phyloP scores from a whole-genome alignment of 2,329 filamentous ascomycete genomes.

The Fusarium mexicanum region DNA sequence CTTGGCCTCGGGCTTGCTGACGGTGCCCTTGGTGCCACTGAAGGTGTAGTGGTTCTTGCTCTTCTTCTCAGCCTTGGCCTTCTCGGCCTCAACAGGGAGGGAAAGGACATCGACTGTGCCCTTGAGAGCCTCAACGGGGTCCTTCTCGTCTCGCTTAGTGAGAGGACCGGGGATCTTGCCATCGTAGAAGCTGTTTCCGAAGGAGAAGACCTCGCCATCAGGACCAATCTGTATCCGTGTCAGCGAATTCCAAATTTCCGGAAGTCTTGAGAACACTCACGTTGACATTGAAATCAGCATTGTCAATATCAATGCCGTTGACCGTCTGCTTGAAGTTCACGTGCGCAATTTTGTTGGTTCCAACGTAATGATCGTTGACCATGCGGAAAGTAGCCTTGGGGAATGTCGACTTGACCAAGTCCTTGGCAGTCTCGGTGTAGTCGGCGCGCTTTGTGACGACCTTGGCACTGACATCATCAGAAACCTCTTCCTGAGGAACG shows the following conservation, averaged over 20 bases:
- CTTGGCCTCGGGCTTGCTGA: constrained; percentile 63
- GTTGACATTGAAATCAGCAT: constrained; percentile 69
- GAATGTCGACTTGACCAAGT: constrained; percentile 52
- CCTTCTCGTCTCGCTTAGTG: constrained; percentile 52
- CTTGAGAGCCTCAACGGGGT: constrained; percentile 57
- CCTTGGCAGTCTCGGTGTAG: constrained; percentile 56
- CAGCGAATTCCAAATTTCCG: neutral
- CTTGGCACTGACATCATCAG: constrained; percentile 36
- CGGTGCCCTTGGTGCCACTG: constrained; percentile 58
- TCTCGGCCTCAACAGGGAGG: constrained; percentile 44
- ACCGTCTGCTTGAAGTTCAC: constrained; percentile 69
- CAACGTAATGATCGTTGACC: constrained; percentile 62
- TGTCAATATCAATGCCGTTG: constrained; percentile 68
- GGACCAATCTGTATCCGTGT: constrained; percentile 51
- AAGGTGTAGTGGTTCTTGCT: constrained; percentile 51
- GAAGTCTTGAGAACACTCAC: constrained; percentile 48
- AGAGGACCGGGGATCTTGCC: constrained; percentile 55
- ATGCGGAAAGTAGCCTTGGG: constrained; percentile 59
- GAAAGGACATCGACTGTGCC: constrained; percentile 49
- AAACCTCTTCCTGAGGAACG: constrained; percentile 30
- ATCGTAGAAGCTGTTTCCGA: constrained; percentile 59
- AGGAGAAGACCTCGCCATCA: constrained; percentile 67
- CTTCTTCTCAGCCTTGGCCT: constrained; percentile 42
- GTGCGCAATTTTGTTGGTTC: constrained; percentile 65
- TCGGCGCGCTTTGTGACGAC: constrained; percentile 41